phyloP scores from a whole-genome alignment of 1,284 basidiomycete species.

The Ceratobasidium sp. region DNA sequence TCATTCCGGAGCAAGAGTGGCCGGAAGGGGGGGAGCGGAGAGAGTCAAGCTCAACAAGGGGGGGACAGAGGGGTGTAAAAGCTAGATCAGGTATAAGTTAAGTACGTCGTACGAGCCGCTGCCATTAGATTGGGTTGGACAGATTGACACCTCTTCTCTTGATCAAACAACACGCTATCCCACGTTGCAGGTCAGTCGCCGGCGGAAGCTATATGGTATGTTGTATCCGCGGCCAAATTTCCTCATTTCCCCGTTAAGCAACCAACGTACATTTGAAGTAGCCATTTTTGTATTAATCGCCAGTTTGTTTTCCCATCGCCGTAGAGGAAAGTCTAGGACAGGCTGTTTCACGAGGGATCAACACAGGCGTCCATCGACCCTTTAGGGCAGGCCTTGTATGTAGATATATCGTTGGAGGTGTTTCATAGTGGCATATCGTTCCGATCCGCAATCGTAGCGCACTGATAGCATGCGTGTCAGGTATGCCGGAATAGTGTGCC shows the following conservation, averaged over 20 bases:
- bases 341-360: too few relatives aligned
- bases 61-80: neutral
- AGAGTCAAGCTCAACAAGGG: neutral
- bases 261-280: too few relatives aligned
- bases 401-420: neutral
- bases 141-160: neutral
- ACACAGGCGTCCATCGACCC: neutral
- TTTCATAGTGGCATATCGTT: constrained; percentile 23
- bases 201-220: too few relatives aligned
- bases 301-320: too few relatives aligned
- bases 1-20: too few relatives aligned
- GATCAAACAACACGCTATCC: neutral
- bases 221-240: too few relatives aligned
- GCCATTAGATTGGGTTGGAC: neutral
- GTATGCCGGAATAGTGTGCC: too few relatives aligned
- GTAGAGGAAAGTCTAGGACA: too few relatives aligned
- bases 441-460: neutral
- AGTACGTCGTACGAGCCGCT: neutral
- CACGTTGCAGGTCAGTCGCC: neutral
- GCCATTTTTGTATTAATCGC: too few relatives aligned
- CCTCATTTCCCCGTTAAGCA: too few relatives aligned
- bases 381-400: constrained; percentile 12
- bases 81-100: neutral
- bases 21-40: neutral
- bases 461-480: neutral